Evolutionary conservation across 2,329 filamentous ascomycete species (phyloP), one percentile per base, ranked within the genome.

Genomic region (Aspergillus ibericus): DNA sequence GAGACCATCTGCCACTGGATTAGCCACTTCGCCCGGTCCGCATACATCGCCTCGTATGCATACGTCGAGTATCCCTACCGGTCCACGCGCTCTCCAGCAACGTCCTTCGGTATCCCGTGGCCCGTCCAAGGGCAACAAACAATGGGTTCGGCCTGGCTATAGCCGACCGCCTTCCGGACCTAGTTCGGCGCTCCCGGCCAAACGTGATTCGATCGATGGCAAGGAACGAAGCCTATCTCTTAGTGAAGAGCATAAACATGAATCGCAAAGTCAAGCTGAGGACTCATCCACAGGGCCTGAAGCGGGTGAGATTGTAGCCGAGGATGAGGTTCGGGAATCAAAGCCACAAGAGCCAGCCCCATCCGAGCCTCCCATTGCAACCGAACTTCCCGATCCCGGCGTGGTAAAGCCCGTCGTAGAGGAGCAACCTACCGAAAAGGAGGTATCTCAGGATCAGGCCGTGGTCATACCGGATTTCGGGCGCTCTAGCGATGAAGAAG

Each of bases 401-500:
- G n/a, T n/a, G n/a, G n/a, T n/a, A n/a, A 53, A 38, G 6, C 56
- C 58, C 4, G 48, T 59, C 5, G 55, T 55, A 4, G 47, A 62
- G 18, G 58, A 60, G n/a, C 13, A 34, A 9, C 6, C 44, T 12
- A 16, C 34, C 4, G 47, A 40, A 29, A 62, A 44, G 46, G 32
- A 50, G 36, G 25, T 40, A 8, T 29, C 53, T n/a, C 61, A 60
- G 36, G 50, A 53, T 4, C 58, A 58, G 18, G 53, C 22, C 22
- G 57, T 68, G 4, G 35, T 71, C 7, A 69, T 76, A 44, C 72
- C 74, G 2, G 71, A 72, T 34, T 74, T 76, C 52, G 67, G 60
- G 6, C 68, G 67, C 40, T 69, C 70, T 18, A 75, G 72, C 47
- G 76, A 79, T n/a, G 78, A 80, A 59, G 76, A 78, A 38, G 78